A percentile compares a stretch with the other conserved stretches of the same genome.
Conservation (phyloP, 345 rosid genomes). For the Geranium brycei region DNA sequence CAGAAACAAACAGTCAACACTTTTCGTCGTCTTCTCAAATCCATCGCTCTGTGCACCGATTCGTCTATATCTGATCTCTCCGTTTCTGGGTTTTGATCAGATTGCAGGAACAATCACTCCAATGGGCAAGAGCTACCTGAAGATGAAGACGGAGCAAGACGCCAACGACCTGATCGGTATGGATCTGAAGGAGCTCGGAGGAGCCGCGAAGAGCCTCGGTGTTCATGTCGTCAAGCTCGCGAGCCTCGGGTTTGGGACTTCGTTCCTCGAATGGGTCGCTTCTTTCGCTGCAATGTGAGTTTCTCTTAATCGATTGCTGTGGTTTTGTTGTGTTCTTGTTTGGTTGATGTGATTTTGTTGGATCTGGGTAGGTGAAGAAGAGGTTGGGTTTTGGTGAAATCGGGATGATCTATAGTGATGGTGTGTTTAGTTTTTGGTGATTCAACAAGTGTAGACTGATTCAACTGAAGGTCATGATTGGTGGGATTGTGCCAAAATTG, state of each 20-base stretch:
- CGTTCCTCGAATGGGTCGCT: constrained; percentile 32
- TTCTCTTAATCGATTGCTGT: neutral
- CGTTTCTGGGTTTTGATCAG: neutral
- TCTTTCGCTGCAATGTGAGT: constrained; percentile 31
- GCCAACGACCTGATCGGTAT: constrained; percentile 15
- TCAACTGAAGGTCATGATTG: too few relatives aligned
- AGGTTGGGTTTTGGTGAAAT: too few relatives aligned
- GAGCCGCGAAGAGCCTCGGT: constrained; percentile 32
- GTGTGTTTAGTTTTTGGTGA: too few relatives aligned
- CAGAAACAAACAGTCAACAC: too few relatives aligned
- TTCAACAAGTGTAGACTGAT: too few relatives aligned
- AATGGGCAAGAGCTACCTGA: constrained; percentile 18
- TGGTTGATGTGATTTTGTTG: neutral
- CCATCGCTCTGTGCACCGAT: too few relatives aligned
- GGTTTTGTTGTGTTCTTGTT: neutral
- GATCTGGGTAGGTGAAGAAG: too few relatives aligned
- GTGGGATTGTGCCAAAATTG: too few relatives aligned
- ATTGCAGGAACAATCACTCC: neutral
- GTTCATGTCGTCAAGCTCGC: constrained; percentile 26
- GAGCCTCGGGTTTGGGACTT: constrained; percentile 28
- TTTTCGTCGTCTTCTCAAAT: too few relatives aligned
- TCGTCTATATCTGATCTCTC: too few relatives aligned
- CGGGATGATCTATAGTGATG: too few relatives aligned
- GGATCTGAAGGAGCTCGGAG: constrained; percentile 21
- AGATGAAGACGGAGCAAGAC: constrained; percentile 15